Conservation (phyloP, 164 flowering plant species). For the Brasenia schreberi region DNA sequence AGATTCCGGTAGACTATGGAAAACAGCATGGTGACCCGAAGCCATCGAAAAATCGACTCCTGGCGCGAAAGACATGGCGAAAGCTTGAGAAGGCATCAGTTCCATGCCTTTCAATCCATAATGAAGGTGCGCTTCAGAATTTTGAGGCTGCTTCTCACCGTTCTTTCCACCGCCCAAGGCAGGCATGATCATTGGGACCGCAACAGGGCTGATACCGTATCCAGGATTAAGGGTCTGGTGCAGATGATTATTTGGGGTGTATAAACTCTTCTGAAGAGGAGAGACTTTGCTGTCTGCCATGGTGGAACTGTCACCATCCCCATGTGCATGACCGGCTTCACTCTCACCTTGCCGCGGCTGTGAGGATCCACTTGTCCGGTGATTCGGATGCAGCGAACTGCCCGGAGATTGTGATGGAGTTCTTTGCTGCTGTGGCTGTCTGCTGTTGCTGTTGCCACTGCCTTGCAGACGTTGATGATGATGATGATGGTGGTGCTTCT, state of each 20-base stretch:
- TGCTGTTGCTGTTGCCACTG: conserved; percentile 21
- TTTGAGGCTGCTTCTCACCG: conserved; percentile 38
- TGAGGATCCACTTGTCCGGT: conserved; percentile 7
- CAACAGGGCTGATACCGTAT: conserved; percentile 12
- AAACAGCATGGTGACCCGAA: conserved; percentile 48
- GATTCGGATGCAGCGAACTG: not conserved
- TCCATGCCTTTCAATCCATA: conserved; percentile 46
- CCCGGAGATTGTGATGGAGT: not conserved
- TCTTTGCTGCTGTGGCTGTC: conserved; percentile 23
- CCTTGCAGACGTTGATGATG: conserved; percentile 42
- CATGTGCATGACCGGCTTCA: conserved; percentile 18
- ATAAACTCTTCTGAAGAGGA: conserved; percentile 36
- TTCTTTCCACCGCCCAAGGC: conserved; percentile 22
- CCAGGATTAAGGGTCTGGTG: not conserved
- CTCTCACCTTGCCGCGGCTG: conserved; percentile 40
- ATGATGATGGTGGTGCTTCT: conserved; percentile 74
- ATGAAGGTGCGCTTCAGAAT: conserved; percentile 17
- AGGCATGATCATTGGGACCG: conserved; percentile 46
- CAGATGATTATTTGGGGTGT: conserved; percentile 18
- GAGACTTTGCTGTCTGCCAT: conserved; percentile 55
- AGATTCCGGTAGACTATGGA: conserved; percentile 66
- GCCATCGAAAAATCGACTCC: conserved; percentile 62
- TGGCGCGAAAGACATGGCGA: conserved; percentile 74
- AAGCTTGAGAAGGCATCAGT: conserved; percentile 46
- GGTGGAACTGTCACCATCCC: conserved; percentile 62